phyloP scores from a whole-genome alignment of 768 basidiomycete genomes.

The Mycena venus region DNA sequence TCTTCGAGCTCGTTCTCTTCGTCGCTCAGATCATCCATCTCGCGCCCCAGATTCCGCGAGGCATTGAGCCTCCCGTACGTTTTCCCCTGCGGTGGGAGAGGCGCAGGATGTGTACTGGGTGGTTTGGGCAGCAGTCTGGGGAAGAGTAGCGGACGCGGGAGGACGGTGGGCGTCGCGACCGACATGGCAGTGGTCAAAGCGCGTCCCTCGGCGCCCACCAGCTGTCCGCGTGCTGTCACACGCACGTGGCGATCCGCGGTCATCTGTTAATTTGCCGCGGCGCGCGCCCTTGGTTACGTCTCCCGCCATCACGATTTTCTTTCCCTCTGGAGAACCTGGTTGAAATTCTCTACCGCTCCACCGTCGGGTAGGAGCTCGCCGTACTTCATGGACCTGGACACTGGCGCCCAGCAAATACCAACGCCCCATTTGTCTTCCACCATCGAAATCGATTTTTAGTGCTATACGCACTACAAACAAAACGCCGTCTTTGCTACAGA shows the following conservation, averaged over 20 bases:
- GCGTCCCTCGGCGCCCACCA: no score
- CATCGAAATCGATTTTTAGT: no score
- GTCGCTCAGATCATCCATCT: constrained; percentile 88
- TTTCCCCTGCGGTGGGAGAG: constrained; percentile 63
- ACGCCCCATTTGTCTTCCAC: no score
- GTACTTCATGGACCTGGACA: no score
- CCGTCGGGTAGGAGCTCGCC: no score
- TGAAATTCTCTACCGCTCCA: no score
- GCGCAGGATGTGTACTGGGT: constrained; percentile 75
- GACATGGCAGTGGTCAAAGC: constrained; percentile 46
- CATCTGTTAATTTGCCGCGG: not conserved
- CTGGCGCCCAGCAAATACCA: no score
- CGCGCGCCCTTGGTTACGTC: not conserved
- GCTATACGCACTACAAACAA: no score
- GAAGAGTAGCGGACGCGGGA: constrained; percentile 73
- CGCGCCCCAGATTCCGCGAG: constrained; percentile 76
- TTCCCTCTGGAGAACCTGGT: no score
- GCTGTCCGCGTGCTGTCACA: not conserved
- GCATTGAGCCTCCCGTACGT: constrained; percentile 71
- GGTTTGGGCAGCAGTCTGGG: constrained; percentile 76
- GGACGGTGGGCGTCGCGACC: constrained; percentile 77
- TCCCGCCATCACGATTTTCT: no score
- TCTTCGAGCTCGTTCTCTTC: constrained; percentile 89
- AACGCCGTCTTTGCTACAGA: no score
- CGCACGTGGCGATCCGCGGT: not conserved